phyloP scores from a whole-genome alignment of 2,329 filamentous ascomycete genomes.

The Cercospora zeae-maydis region DNA sequence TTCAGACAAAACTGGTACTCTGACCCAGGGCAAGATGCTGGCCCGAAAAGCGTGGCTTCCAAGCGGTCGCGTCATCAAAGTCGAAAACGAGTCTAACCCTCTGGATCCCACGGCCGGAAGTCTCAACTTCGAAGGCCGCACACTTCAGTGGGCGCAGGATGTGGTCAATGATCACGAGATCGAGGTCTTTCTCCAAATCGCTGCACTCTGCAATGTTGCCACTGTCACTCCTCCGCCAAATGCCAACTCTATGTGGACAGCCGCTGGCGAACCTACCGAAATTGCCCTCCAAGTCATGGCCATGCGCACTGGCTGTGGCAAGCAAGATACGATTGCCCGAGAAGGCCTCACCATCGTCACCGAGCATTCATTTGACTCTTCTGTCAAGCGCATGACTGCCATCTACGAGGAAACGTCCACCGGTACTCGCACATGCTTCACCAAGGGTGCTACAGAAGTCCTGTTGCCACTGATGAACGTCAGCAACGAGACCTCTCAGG shows the following conservation, averaged over 20 bases:
- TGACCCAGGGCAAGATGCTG: conserved; percentile 56
- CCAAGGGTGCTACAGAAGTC: conserved; percentile 36
- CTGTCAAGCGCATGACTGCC: conserved; percentile 37
- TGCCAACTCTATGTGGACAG: conserved; percentile 56
- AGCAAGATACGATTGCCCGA: conserved; percentile 22
- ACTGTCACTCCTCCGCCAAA: conserved; percentile 49
- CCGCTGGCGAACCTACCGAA: conserved; percentile 64
- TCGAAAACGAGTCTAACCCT: conserved; percentile 54
- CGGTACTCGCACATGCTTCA: conserved; percentile 27
- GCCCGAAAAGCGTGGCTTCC: conserved; percentile 59
- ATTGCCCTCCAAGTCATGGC: conserved; percentile 72
- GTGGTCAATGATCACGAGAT: conserved; percentile 47
- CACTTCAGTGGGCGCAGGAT: conserved; percentile 33
- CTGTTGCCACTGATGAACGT: conserved; percentile 31
- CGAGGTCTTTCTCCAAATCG: conserved; percentile 54
- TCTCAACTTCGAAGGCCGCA: conserved; percentile 16
- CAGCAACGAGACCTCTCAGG: conserved; percentile 20
- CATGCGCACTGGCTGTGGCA: conserved; percentile 52
- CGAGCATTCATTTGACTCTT: conserved; percentile 36
- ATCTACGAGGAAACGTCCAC: conserved; percentile 25
- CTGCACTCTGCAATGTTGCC: conserved; percentile 62
- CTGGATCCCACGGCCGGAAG: conserved; percentile 49
- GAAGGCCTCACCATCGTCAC: conserved; percentile 24
- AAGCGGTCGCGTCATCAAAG: conserved; percentile 54
- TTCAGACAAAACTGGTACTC: conserved; percentile 66